These are phyloP conservation scores for Oryza glaberrima DNA, from an alignment of 176 grass and related monocot genomes.

Conservation along the genomic window DNA sequence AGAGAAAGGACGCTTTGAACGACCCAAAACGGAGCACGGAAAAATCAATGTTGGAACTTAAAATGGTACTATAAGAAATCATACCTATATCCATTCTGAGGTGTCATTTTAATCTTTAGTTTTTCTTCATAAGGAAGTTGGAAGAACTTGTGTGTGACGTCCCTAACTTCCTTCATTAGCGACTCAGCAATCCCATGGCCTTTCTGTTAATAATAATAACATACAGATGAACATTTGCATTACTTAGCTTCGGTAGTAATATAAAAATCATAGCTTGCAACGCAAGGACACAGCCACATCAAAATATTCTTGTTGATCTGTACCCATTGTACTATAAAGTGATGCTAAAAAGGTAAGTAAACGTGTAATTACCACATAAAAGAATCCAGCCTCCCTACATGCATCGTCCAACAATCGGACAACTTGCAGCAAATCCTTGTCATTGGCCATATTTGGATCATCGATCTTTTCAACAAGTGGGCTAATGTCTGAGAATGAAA, in stretches of 20 bases:
- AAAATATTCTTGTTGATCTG: neutral
- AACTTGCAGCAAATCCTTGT: conserved; percentile 57
- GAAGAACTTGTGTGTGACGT: conserved; percentile 71
- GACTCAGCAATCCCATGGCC: conserved; percentile 64
- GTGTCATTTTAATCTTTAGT: conserved; percentile 85
- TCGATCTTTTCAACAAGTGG: conserved; percentile 79
- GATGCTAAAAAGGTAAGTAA: neutral
- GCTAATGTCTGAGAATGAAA: conserved; percentile 57
- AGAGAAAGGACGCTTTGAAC: too few species aligned
- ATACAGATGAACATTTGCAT: neutral
- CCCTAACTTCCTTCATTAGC: conserved; percentile 70
- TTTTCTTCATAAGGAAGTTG: conserved; percentile 82
- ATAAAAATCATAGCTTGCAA: neutral
- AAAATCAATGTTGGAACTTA: neutral
- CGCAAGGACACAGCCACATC: neutral
- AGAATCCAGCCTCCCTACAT: conserved; percentile 85
- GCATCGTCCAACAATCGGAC: conserved; percentile 65
- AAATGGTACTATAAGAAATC: neutral
- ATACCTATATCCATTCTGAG: conserved; percentile 81
- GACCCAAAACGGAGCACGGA: neutral
- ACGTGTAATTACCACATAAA: conserved; percentile 83
- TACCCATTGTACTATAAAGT: neutral
- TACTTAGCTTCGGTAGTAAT: neutral
- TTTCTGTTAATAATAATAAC: conserved; percentile 58
- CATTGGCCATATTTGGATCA: conserved; percentile 48